Evolutionary conservation across 139 green algal species (phyloP), one percentile per base, ranked within the genome.

Genomic region (Gonium pectorale): DNA sequence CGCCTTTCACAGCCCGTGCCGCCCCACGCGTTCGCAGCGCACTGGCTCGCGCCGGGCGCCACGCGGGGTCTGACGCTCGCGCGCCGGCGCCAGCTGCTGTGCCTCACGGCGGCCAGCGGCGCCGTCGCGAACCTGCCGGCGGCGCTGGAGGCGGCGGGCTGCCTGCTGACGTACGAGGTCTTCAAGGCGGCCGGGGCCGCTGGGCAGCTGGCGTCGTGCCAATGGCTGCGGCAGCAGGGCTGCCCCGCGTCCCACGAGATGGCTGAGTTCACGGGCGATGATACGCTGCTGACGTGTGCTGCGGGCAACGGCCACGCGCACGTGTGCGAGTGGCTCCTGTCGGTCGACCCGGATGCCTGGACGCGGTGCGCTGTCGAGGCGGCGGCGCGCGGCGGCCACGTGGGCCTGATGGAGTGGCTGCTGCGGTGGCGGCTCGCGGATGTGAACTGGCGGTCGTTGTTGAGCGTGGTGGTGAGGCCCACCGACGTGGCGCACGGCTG

Each of bases 401-500:
- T 41, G n/a, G 60, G 29, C 60, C n/a, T 68, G 60, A 22, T 68
- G n/a, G n/a, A 68, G n/a, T 41, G 60, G 60, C 60, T 68, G n/a
- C 60, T 68, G 31, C 29, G 31, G 13, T 5, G 9, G 29, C 29
- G 41, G 29, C 29, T 6, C 7, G 29, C 29, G 29, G n/a, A 40
- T 40, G 60, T 19, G 60, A 13, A 41, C 29, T 5, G 15, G 60
- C 9, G 15, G 60, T 19, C 40, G 9, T 5, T 13, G 60, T 21
- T 7, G n/a, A n/a, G 21, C 56, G 22, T 29, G 56, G 22, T 66
- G 56, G 56, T 29, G 22, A n/a, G 56, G 21, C 56, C 13, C 21
- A 11, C 8, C 21, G 24, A 31, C 56, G 60, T 19, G 29, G 60
- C 60, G 60, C 29, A 40, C 60, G 60, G 60, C 7, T 68, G 60